These are phyloP conservation scores for Xanthoconium purpureum DNA, from an alignment of 768 basidiomycete species.

Conservation along the genomic window DNA sequence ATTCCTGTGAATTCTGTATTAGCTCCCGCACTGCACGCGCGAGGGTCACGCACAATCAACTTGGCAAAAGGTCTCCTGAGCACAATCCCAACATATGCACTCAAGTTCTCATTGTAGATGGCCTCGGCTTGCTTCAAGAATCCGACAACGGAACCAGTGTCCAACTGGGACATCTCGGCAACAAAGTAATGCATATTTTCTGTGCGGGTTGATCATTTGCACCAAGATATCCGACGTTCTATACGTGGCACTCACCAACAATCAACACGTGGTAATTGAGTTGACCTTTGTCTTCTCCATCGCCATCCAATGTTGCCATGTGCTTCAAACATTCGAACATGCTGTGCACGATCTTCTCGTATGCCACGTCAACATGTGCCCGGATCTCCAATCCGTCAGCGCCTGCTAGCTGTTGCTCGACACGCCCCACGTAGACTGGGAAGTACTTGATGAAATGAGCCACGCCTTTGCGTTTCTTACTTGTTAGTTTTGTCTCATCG, in stretches of 20 bases:
- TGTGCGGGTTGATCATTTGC: constrained; percentile 32
- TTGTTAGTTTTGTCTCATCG: constrained; percentile 86
- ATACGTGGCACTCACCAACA: constrained; percentile 62
- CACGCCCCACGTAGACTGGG: constrained; percentile 77
- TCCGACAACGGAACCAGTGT: constrained; percentile 55
- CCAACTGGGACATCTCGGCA: constrained; percentile 71
- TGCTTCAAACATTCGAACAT: constrained; percentile 95
- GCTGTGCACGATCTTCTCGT: constrained; percentile 82
- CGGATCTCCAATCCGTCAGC: constrained; percentile 78
- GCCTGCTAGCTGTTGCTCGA: constrained; percentile 81
- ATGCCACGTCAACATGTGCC: constrained; percentile 70
- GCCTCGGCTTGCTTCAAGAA: constrained; percentile 73
- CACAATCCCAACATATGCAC: constrained; percentile 82
- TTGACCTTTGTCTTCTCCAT: constrained; percentile 93
- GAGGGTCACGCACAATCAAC: constrained; percentile 63
- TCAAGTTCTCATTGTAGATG: constrained; percentile 88
- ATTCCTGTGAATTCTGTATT: constrained; percentile 58
- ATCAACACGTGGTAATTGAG: constrained; percentile 95
- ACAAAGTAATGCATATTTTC: constrained; percentile 98
- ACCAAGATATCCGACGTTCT: neutral
- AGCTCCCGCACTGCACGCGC: neutral
- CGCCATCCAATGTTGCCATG: constrained; percentile 93
- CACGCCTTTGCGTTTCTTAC: constrained; percentile 91
- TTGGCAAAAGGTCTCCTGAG: constrained; percentile 83
- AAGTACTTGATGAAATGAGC: constrained; percentile 91